Evolutionary conservation across 371 early-diverging fungal genomes (phyloP).

Genomic region (Mucor sp.): DNA sequence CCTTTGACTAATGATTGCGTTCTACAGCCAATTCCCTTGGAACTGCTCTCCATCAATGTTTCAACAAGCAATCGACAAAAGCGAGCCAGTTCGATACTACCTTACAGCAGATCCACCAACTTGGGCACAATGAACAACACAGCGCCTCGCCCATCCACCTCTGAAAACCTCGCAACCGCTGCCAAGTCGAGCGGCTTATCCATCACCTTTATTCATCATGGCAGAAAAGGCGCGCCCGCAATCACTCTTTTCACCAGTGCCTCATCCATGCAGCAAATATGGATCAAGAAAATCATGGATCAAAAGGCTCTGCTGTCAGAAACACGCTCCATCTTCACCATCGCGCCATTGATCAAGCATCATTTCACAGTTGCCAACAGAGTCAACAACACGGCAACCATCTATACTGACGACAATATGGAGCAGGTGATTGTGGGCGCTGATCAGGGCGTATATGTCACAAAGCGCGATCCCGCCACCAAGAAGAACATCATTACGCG

Average conservation of each 20-base stretch:
- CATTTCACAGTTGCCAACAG: constrained; percentile 36
- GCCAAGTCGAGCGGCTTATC: constrained; percentile 52
- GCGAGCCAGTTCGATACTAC: constrained; percentile 39
- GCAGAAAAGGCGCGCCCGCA: constrained; percentile 64
- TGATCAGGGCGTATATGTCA: constrained; percentile 51
- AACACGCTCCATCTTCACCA: constrained; percentile 62
- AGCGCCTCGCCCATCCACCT: background rate
- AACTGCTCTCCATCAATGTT: constrained; percentile 63
- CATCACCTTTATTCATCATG: constrained; percentile 76
- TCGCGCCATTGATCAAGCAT: constrained; percentile 32
- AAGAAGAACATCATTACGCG: constrained; percentile 40
- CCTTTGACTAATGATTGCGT: background rate
- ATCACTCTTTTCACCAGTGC: constrained; percentile 76
- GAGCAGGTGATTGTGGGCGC: constrained; percentile 41
- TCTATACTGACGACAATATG: constrained; percentile 6
- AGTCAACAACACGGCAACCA: constrained; percentile 34
- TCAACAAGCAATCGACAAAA: constrained; percentile 59
- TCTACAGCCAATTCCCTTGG: constrained; percentile 74
- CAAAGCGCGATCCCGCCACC: constrained; percentile 6
- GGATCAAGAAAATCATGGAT: constrained; percentile 82
- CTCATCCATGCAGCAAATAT: constrained; percentile 73
- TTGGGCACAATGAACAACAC: constrained; percentile 18
- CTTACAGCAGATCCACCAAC: constrained; percentile 28
- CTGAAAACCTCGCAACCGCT: background rate
- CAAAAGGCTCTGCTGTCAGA: constrained; percentile 64